Base-by-base conservation (phyloP, 768 basidiomycete species). In the Rhizopogon rudus region DNA sequence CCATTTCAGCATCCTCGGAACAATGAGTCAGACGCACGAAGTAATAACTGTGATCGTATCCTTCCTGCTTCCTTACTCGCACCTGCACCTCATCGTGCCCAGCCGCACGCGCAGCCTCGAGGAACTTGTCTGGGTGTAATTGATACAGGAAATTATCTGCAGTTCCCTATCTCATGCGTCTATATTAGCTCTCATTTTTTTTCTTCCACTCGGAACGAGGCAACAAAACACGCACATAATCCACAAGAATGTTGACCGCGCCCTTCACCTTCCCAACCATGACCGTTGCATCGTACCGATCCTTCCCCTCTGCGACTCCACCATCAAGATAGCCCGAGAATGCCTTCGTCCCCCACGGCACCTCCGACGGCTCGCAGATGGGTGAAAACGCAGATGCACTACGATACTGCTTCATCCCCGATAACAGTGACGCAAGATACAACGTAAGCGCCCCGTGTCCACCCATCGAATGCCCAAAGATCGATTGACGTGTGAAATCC, bases 391-490 rank as follows among this genome's bases (percentile, higher is more conserved):
- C 96, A 6, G 93, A 95, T 6, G 82, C 90, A 17, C 93, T 96
- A 52, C 83, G 82, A 72, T 89, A 98, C 60, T 80, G 79, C 67
- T 83, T 84, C 6, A 74, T 74, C 55, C 80, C 76, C 29, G 71
- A 58, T 29, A 71, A 54, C 49, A 75, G 67, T 33, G 91, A 86
- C 53, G 83, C 77, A 44, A 98, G 85, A 71, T 98, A 98, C 40
- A 98, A 72, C 14, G 89, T 88, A 28, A 99, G 79, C 12, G 97
- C 93, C 7, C 97, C 97, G 66, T 97, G 94, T 2, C 97, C 97
- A 55, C 91, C 93, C 97, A 98, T 99, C 44, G 91, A 93, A 71
- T 99, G 97, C 9, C 97, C 97, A 65, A 93, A 89, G 63, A 98
- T 87, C 20, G 93, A 93, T 66, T 91, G 85, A 50, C 89, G 84